Evolutionary conservation across 352 stramenopile genomes (phyloP), one percentile per base, ranked within the genome.

Genomic region (Phytophthora crassamura): DNA sequence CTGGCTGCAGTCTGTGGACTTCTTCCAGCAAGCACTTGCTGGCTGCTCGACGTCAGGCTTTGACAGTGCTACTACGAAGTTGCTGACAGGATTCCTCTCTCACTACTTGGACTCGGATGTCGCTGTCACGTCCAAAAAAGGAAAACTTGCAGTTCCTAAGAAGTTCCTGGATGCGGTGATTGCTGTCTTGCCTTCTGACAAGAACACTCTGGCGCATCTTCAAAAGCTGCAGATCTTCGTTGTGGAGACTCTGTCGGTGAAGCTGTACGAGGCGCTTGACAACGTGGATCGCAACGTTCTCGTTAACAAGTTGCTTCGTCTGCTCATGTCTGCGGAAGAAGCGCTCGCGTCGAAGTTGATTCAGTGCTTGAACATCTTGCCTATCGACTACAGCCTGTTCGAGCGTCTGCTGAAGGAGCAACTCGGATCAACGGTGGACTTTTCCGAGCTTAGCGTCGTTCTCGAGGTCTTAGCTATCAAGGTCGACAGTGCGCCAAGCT

Each of bases 381-480:
- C 83, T 14, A 63, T 94, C 22, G 74, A 67, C 25, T 82, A 78
- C 16, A 60, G 36, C 7, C 81, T 88, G 55, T 91, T 92, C 43
- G 72, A 82, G 22, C 75, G 68, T 10, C 52, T 92, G 49, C 51
- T 92, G 6, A 56, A 72, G 7, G 68, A 90, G 28, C 73, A 90
- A 12, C 39, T 89, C 12, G 36, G 48, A 42, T 52, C 20, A 15
- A 49, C 63, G 2, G 47, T 72, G 12, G 49, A 68, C 5, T 77
- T 89, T 39, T 69, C 81, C 20, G 68, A 86, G 25, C 55, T 93
- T 11, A 94, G 75, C 60, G 92, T 84, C 49, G 78, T 93, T 28
- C 76, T 95, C 38, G 87, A 95, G 47, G 84, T 95, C 15, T 55
- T 95, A 10, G 71, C 77, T 14, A 76, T 94, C 55, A 91, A 90